Percentiles rank a stretch among this genome's conserved stretches.
Conservation (phyloP, 2,329 filamentous ascomycete genomes). For the Diaporthe amygdali region DNA sequence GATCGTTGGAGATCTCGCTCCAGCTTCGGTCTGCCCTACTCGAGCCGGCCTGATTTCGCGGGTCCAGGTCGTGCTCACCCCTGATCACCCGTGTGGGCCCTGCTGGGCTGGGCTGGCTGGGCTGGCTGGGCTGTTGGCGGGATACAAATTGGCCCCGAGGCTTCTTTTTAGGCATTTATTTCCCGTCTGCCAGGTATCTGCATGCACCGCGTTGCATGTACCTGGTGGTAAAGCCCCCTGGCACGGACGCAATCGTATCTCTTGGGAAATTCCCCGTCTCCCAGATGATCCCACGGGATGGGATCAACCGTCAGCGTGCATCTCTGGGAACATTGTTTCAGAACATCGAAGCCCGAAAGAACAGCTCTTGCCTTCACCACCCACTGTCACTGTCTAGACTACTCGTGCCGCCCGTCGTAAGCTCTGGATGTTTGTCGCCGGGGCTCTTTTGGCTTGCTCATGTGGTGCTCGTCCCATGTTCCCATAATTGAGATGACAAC, state of each 20-base stretch:
- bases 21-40: not conserved
- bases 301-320: not conserved
- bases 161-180: not conserved
- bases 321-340: conserved; percentile 13
- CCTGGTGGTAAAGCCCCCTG: not conserved
- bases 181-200: not conserved
- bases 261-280: conserved; percentile 13
- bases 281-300: conserved; percentile 3
- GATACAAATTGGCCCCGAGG: not conserved
- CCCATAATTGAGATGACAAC: conserved; percentile 18
- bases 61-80: not conserved
- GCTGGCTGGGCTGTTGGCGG: not conserved
- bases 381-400: too few relatives aligned
- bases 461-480: conserved; percentile 3
- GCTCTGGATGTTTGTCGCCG: not conserved
- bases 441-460: not conserved
- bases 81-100: not conserved
- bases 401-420: not conserved
- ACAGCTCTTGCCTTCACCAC: too few relatives aligned
- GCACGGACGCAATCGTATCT: conserved; percentile 6
- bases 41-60: not conserved
- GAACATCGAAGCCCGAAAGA: not conserved
- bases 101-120: too few relatives aligned
- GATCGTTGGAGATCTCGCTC: not conserved
- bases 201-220: not conserved